These are phyloP conservation scores for Aureobasidium sp. DNA, from an alignment of 2,329 filamentous ascomycete genomes.

Conservation along the genomic window DNA sequence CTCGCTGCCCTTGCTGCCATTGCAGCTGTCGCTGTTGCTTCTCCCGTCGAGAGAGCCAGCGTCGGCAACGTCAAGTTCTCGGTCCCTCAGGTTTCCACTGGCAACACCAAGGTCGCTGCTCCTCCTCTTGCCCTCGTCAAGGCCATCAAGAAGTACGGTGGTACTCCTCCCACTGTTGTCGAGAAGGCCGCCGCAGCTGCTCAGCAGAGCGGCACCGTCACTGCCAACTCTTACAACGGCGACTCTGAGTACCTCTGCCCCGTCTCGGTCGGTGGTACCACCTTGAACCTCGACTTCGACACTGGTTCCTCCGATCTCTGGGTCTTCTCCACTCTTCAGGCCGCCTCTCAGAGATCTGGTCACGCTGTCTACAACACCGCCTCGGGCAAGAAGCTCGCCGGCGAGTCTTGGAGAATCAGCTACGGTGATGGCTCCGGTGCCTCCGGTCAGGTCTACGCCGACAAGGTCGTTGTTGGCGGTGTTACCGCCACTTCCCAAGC, in stretches of 20 bases:
- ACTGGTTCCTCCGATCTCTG: conserved; percentile 56
- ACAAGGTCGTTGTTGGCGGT: conserved; percentile 53
- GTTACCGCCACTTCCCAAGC: conserved; percentile 53
- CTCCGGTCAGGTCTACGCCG: conserved; percentile 55
- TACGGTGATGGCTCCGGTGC: conserved; percentile 60
- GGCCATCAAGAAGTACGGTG: conserved; percentile 16
- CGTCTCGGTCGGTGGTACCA: conserved; percentile 55
- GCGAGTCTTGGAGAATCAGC: conserved; percentile 49
- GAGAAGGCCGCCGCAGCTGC: conserved; percentile 26
- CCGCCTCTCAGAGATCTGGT: conserved; percentile 40
- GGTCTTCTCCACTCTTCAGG: conserved; percentile 55
- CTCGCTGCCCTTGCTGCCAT: conserved; percentile 23
- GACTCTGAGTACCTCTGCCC: conserved; percentile 36
- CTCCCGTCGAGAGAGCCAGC: conserved; percentile 16
- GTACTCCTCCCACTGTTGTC: conserved; percentile 20
- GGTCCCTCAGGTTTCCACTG: conserved; percentile 26
- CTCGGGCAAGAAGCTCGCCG: conserved; percentile 37
- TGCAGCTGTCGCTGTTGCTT: conserved; percentile 22
- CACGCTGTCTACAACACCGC: conserved; percentile 49
- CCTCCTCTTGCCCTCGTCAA: conserved; percentile 21
- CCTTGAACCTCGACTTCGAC: conserved; percentile 60
- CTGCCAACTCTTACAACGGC: conserved; percentile 26
- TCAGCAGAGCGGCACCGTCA: conserved; percentile 29
- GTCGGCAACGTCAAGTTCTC: conserved; percentile 17
- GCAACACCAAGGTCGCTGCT: conserved; percentile 29